These are phyloP conservation scores for Chamaecrista fasciculata DNA, from an alignment of 306 rosid species.

Conservation along the genomic window DNA sequence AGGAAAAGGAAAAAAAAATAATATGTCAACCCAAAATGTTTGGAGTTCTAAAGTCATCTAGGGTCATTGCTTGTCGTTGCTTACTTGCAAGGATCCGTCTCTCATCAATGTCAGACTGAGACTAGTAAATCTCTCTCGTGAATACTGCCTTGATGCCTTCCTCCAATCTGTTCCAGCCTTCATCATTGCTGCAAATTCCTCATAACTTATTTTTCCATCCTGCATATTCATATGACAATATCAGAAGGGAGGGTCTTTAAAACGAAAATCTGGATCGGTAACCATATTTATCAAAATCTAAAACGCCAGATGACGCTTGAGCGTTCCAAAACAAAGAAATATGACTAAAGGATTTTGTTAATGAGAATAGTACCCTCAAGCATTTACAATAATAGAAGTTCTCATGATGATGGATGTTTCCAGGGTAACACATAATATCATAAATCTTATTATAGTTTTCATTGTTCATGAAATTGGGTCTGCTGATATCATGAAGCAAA, in stretches of 20 bases:
- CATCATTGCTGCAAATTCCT: slow-evolving; percentile 89
- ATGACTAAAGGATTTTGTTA: not conserved
- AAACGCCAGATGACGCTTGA: not conserved
- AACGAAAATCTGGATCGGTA: not conserved
- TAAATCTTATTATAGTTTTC: not conserved
- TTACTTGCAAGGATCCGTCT: slow-evolving; percentile 61
- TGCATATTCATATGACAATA: slow-evolving; percentile 27
- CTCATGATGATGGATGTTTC: not conserved
- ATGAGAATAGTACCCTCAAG: not conserved
- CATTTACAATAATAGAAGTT: not conserved
- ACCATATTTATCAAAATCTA: not conserved
- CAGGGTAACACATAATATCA: not conserved
- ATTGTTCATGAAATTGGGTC: not conserved
- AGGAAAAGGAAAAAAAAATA: slow-evolving; percentile 19
- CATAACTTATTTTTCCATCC: slow-evolving; percentile 91
- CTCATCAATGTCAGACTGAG: slow-evolving; percentile 63
- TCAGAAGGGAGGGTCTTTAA: slow-evolving; percentile 7
- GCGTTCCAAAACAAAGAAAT: not conserved
- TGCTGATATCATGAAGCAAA: not conserved
- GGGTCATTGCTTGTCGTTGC: slow-evolving; percentile 25
- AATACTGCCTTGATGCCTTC: slow-evolving; percentile 92
- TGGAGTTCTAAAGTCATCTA: slow-evolving; percentile 30
- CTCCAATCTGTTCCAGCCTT: slow-evolving; percentile 96
- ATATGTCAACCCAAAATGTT: slow-evolving; percentile 25
- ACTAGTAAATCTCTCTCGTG: slow-evolving; percentile 81